phyloP scores from a whole-genome alignment of 2,329 filamentous ascomycete genomes.

The Trichothecium roseum region DNA sequence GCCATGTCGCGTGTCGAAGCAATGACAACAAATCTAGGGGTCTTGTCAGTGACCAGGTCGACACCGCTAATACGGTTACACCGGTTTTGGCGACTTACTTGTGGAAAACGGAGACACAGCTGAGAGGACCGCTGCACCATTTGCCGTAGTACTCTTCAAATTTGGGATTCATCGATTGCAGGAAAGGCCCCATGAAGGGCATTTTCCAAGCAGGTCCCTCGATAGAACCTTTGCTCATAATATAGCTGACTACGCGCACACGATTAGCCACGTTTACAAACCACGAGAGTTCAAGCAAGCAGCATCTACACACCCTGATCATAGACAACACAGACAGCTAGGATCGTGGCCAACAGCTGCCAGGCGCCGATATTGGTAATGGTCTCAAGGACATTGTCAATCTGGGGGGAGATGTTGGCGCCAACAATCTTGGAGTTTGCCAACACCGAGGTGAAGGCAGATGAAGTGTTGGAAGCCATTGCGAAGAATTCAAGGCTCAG shows the following conservation, averaged over 20 bases:
- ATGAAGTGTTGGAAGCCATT: conserved; percentile 51
- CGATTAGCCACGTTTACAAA: no score
- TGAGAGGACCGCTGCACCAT: conserved; percentile 83
- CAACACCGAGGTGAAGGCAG: conserved; percentile 59
- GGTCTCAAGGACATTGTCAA: conserved; percentile 44
- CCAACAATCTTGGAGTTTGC: conserved; percentile 46
- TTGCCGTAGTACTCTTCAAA: conserved; percentile 87
- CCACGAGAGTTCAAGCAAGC: neutral
- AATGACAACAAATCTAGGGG: conserved; percentile 81
- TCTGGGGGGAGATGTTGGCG: conserved; percentile 40
- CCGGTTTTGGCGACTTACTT: conserved; percentile 51
- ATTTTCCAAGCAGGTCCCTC: conserved; percentile 65
- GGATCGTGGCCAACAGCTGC: conserved; percentile 58
- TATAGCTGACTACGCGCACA: conserved; percentile 54
- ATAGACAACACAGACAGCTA: conserved; percentile 67
- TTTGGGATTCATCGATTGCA: conserved; percentile 83
- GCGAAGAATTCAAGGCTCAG: conserved; percentile 3
- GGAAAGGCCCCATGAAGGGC: conserved; percentile 90
- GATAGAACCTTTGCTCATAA: conserved; percentile 65
- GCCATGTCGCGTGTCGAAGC: conserved; percentile 91
- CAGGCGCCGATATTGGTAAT: conserved; percentile 46
- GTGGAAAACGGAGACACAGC: conserved; percentile 98
- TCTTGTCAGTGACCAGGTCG: neutral
- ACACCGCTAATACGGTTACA: neutral
- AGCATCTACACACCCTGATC: conserved; percentile 67